A percentile compares a stretch with the other conserved stretches of the same genome.
phyloP scores from a whole-genome alignment of 2,329 filamentous ascomycete species.

The Aspergillus pseudoterreus region DNA sequence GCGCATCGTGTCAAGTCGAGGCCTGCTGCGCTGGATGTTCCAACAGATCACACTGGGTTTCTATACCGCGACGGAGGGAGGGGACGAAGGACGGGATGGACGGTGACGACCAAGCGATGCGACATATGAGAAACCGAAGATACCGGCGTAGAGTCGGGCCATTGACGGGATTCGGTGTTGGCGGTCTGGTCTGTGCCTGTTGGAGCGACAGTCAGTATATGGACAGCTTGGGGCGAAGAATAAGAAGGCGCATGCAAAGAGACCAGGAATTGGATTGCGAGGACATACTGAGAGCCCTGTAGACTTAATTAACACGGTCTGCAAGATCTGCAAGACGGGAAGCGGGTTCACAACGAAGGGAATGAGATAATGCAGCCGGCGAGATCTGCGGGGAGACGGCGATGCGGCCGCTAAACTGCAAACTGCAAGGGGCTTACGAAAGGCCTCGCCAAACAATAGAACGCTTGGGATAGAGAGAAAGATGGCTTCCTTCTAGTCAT shows the following conservation, averaged over 20 bases:
- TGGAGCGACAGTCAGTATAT: not conserved
- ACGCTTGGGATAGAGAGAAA: too few relatives aligned
- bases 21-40: not conserved
- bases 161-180: not conserved
- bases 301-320: not conserved
- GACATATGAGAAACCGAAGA: not conserved
- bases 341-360: not conserved
- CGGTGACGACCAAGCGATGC: not conserved
- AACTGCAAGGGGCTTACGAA: not conserved
- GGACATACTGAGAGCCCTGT: not conserved
- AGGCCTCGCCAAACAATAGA: not conserved
- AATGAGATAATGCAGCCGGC: not conserved
- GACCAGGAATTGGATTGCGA: not conserved
- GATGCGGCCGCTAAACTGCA: not conserved
- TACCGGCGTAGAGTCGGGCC: not conserved
- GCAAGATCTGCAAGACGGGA: not conserved
- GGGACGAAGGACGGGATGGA: not conserved
- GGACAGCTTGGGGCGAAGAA: not conserved
- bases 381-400: not conserved
- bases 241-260: not conserved
- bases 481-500: too few relatives aligned
- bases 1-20: constrained; percentile 9
- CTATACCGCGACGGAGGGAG: not conserved
- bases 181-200: not conserved
- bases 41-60: not conserved